Base-by-base conservation (phyloP, 2,329 filamentous ascomycete genomes). In the Colletotrichum sp. region DNA sequence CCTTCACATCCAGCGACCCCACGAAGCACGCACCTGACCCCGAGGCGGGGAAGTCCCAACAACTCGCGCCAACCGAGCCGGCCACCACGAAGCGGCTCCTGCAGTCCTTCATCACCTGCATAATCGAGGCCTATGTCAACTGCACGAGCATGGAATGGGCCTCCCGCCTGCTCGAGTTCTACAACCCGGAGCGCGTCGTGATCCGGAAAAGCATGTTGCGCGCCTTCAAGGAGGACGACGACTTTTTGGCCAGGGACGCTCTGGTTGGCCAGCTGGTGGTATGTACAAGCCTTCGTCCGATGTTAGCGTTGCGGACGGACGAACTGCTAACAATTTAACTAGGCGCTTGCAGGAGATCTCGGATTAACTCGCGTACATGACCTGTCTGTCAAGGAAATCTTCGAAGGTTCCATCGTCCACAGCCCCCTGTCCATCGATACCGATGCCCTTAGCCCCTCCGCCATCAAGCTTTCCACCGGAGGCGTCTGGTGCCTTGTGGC, bases 51-150 rank as follows among this genome's bases (percentile, higher is more conserved):
- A 81, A 82, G 55, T 89, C 92, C 83, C 72, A 90, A 85, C 84
- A 88, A 82, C 81, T 86, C 48, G 88, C 89, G 62, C 88, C 88
- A 8, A 87, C 88, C 44, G 94, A 96, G 82, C 86, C 86, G 3
- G 89, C 88, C 10, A 86, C 96, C 76, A 91, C 93, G 80, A 87
- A 88, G 44, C 91, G 90, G 73, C 86, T 96, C 18, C 84, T 96
- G 28, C 93, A 95, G 81, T 92, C 93, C 2, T 96, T 97, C 82
- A 88, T 95, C n/a, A 95, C 94, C 1, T 94, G 95, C 81, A 86
- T 96, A 22, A 85, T 96, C 13, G 94, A 96, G 81, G 90, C 93
- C 62, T 96, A 95, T 79, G 89, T 95, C 76, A 92, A 92, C 78
- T 86, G 85, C 8, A 90, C 92, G 78, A 86, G 87, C 28, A 83